phyloP scores from a whole-genome alignment of 176 grass and related monocot species.

The Avena sativa region DNA sequence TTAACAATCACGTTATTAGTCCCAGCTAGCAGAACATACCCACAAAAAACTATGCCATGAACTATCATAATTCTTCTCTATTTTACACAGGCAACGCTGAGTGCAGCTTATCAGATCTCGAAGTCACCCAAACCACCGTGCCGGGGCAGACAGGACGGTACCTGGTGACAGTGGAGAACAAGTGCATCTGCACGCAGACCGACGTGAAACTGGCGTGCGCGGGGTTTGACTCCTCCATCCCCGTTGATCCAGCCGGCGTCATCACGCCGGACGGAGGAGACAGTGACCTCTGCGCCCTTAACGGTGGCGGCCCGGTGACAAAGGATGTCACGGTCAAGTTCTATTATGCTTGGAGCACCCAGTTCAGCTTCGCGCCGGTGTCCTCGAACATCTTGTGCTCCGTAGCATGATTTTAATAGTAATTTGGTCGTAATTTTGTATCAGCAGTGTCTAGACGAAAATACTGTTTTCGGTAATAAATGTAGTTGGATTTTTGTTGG shows the following conservation, averaged over 20 bases:
- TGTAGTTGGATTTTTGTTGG: background rate
- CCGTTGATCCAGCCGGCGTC: background rate
- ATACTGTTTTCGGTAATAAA: too few relatives aligned
- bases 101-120: background rate
- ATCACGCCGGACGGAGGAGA: background rate
- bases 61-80: background rate
- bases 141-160: background rate
- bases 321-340: background rate
- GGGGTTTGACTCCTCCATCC: background rate
- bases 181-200: slow-evolving; percentile 17
- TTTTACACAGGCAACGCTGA: background rate
- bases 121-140: background rate
- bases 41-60: background rate
- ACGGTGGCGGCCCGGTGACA: background rate
- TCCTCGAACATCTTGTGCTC: background rate
- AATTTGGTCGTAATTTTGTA: background rate
- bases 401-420: background rate
- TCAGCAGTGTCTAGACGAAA: background rate
- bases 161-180: background rate
- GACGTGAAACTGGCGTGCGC: slow-evolving; percentile 5
- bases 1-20: background rate
- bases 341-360: background rate
- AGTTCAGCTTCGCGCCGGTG: background rate
- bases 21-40: background rate
- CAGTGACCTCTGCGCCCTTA: background rate